phyloP scores from a whole-genome alignment of 1,284 basidiomycete species.

The Sanguinoderma infundibulare region DNA sequence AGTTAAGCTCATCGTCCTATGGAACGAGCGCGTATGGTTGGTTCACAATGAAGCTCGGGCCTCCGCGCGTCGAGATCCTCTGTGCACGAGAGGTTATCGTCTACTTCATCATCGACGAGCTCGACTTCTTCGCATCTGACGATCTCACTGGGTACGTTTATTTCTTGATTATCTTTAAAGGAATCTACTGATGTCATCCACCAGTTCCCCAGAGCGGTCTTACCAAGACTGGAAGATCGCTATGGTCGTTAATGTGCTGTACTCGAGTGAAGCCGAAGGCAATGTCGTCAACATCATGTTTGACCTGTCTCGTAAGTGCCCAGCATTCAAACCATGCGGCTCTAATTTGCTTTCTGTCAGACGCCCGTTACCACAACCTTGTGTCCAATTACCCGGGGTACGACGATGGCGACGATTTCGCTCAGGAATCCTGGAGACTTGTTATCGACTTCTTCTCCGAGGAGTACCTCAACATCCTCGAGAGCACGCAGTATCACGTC shows the following conservation, averaged over 20 bases:
- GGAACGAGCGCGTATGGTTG: conserved; percentile 18
- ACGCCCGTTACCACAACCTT: conserved; percentile 31
- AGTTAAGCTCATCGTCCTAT: conserved; percentile 25
- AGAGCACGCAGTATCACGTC: conserved; percentile 30
- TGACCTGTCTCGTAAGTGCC: neutral
- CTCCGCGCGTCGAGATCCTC: conserved; percentile 35
- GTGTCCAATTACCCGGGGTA: conserved; percentile 31
- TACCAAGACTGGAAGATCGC: conserved; percentile 36
- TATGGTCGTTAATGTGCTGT: conserved; percentile 34
- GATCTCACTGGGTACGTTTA: conserved; percentile 32
- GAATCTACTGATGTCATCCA: neutral
- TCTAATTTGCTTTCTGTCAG: conserved; percentile 31
- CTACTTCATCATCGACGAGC: conserved; percentile 35
- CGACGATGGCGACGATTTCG: conserved; percentile 26
- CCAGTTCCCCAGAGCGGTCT: neutral
- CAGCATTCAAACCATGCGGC: neutral
- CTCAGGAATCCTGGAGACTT: conserved; percentile 23
- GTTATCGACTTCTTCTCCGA: conserved; percentile 34
- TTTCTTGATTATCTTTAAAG: conserved; percentile 7
- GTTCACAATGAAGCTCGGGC: conserved; percentile 35
- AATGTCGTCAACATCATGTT: conserved; percentile 25
- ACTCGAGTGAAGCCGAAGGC: conserved; percentile 27
- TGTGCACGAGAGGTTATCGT: conserved; percentile 39
- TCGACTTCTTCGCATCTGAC: conserved; percentile 30
- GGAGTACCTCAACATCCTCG: conserved; percentile 36